These are phyloP conservation scores for Taxawa tesnikishii DNA, from an alignment of 2,329 filamentous ascomycete species.

Conservation along the genomic window DNA sequence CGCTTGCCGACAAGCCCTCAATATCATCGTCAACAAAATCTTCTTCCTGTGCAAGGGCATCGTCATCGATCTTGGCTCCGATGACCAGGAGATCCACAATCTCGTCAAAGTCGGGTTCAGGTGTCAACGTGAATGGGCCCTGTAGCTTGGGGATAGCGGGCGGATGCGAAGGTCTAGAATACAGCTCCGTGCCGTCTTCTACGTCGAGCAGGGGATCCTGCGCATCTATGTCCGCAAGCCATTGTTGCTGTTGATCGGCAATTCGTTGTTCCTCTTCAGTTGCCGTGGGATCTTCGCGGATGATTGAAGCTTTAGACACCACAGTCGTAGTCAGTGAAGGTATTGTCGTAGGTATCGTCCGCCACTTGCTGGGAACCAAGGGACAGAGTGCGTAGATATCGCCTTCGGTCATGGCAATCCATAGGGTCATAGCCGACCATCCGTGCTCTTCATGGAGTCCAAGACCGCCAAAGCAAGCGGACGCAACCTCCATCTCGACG, in stretches of 20 bases:
- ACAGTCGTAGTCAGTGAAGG: slow-evolving; percentile 75
- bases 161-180: slow-evolving; percentile 39
- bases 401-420: slow-evolving; percentile 89
- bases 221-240: slow-evolving; percentile 44
- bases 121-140: slow-evolving; percentile 45
- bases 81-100: slow-evolving; percentile 50
- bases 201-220: slow-evolving; percentile 37
- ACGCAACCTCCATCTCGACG: slow-evolving; percentile 87
- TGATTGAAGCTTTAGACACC: slow-evolving; percentile 51
- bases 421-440: slow-evolving; percentile 94
- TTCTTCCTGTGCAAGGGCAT: slow-evolving; percentile 39
- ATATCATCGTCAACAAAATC: slow-evolving; percentile 35
- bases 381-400: slow-evolving; percentile 92
- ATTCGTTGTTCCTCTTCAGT: slow-evolving; percentile 31
- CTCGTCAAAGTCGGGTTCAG: slow-evolving; percentile 40
- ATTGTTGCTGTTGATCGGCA: slow-evolving; percentile 44
- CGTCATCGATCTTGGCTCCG: slow-evolving; percentile 39
- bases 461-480: slow-evolving; percentile 74
- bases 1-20: slow-evolving; percentile 41
- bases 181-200: slow-evolving; percentile 38
- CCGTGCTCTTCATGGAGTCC: slow-evolving; percentile 46
- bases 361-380: slow-evolving; percentile 76
- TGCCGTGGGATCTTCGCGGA: slow-evolving; percentile 28
- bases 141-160: slow-evolving; percentile 48
- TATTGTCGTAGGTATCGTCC: slow-evolving; percentile 56